Percentiles rank a stretch among this genome's conserved stretches.
Evolutionary conservation across 768 basidiomycete genomes (phyloP).

Genomic region (Fomitopsis serialis): DNA sequence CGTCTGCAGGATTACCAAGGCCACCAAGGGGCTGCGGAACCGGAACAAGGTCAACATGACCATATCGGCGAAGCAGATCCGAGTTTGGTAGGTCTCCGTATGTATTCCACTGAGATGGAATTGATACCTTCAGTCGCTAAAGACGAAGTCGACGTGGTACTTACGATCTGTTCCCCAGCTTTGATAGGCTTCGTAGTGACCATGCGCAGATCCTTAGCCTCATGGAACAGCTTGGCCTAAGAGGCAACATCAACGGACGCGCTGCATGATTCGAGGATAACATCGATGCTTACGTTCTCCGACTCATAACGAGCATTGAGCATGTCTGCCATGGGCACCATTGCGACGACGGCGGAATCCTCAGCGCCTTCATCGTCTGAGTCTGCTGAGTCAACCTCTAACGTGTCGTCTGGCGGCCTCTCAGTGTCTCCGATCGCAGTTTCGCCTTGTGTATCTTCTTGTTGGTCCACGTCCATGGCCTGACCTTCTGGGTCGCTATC

Average conservation of each 20-base stretch:
- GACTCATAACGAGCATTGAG: constrained; percentile 83
- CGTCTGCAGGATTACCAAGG: constrained; percentile 70
- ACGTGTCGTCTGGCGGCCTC: neutral
- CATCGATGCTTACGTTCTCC: constrained; percentile 61
- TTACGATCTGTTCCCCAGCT: constrained; percentile 83
- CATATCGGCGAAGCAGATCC: constrained; percentile 90
- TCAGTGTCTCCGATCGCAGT: neutral
- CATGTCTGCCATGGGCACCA: constrained; percentile 97
- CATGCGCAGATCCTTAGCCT: constrained; percentile 71
- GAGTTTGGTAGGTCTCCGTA: constrained; percentile 92
- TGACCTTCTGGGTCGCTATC: constrained; percentile 26
- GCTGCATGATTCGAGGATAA: neutral
- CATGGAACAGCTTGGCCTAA: constrained; percentile 84
- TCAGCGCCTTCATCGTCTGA: constrained; percentile 30
- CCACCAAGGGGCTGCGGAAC: constrained; percentile 35
- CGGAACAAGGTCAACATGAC: constrained; percentile 79
- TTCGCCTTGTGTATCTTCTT: neutral
- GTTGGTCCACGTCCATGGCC: constrained; percentile 30
- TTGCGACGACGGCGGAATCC: constrained; percentile 63
- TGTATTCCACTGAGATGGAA: constrained; percentile 73
- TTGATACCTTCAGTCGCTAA: neutral
- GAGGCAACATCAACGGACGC: neutral
- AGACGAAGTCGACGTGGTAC: constrained; percentile 15
- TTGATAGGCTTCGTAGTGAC: constrained; percentile 68
- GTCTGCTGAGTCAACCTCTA: neutral